These are phyloP conservation scores for Phytophthora melonis DNA, from an alignment of 352 stramenopile genomes.

Conservation along the genomic window DNA sequence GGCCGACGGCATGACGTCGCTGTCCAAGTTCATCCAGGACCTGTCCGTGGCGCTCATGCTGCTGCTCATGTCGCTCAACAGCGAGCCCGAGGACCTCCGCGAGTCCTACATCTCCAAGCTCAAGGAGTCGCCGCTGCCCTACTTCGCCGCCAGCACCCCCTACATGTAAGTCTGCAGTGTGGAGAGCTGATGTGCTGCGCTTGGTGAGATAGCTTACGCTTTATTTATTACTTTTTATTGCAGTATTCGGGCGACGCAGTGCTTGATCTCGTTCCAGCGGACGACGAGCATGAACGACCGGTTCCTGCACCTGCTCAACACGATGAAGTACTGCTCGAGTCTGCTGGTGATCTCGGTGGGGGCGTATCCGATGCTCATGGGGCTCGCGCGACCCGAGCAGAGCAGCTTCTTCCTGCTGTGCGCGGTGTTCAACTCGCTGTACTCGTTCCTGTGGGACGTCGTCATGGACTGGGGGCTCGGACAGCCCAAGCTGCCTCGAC, in stretches of 20 bases:
- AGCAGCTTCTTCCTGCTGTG: constrained; percentile 81
- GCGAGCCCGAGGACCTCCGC: constrained; percentile 53
- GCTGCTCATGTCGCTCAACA: constrained; percentile 63
- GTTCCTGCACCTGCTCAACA: constrained; percentile 87
- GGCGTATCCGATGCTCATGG: constrained; percentile 79
- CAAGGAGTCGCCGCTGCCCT: constrained; percentile 76
- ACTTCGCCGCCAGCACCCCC: constrained; percentile 70
- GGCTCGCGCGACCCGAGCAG: constrained; percentile 52
- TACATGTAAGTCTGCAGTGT: constrained; percentile 64
- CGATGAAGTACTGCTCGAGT: constrained; percentile 88
- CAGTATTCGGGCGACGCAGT: constrained; percentile 83
- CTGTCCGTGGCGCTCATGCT: constrained; percentile 68
- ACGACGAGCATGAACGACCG: constrained; percentile 73
- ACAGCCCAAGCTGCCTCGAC: constrained; percentile 63
- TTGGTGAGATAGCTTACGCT: background rate
- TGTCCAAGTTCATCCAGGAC: constrained; percentile 89
- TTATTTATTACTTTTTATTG: constrained; percentile 6
- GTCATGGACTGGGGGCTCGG: constrained; percentile 97
- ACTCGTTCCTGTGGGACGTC: constrained; percentile 98
- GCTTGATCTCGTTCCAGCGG: constrained; percentile 84
- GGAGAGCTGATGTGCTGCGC: too few species aligned
- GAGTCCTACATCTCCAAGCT: constrained; percentile 76
- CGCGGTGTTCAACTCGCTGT: constrained; percentile 94
- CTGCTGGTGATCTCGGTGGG: constrained; percentile 82
- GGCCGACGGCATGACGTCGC: constrained; percentile 80